Evolutionary conservation across 1,284 basidiomycete species (phyloP).

Genomic region (Gymnopus androsaceus): DNA sequence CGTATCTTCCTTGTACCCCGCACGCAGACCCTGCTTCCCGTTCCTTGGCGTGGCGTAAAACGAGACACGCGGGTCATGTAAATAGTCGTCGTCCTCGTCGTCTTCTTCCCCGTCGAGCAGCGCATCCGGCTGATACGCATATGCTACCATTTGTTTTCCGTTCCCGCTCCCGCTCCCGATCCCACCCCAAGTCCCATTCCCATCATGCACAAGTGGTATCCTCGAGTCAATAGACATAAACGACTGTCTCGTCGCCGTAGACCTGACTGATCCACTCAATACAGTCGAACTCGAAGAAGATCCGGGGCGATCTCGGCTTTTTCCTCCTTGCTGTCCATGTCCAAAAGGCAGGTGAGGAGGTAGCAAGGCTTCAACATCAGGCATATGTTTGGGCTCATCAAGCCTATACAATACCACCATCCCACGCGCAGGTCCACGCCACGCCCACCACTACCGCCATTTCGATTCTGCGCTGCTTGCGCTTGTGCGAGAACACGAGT

Average conservation of each 20-base stretch:
- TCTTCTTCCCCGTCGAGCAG: conserved; percentile 1
- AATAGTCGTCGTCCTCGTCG: conserved; percentile 2
- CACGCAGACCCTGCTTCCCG: not conserved
- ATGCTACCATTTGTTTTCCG: not conserved
- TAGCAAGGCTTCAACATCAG: not conserved
- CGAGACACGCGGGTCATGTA: conserved; percentile 2
- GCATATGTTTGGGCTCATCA: not conserved
- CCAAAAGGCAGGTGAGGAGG: not conserved
- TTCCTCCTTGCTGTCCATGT: not conserved
- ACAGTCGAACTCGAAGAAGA: not conserved
- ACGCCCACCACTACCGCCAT: too few relatives aligned
- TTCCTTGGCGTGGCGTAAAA: not conserved
- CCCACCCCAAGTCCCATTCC: too few relatives aligned
- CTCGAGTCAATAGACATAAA: not conserved
- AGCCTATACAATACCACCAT: not conserved
- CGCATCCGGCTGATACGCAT: not conserved
- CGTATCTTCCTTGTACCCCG: not conserved
- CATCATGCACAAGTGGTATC: not conserved
- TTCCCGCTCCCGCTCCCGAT: not conserved
- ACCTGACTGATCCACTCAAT: not conserved
- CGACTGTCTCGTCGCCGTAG: not conserved
- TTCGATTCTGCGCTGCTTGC: not conserved
- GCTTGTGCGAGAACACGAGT: conserved; percentile 1
- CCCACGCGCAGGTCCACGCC: not conserved
- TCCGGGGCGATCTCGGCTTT: not conserved